These are phyloP conservation scores for Fusarium anguioides DNA, from an alignment of 2,329 filamentous ascomycete genomes.

Conservation along the genomic window DNA sequence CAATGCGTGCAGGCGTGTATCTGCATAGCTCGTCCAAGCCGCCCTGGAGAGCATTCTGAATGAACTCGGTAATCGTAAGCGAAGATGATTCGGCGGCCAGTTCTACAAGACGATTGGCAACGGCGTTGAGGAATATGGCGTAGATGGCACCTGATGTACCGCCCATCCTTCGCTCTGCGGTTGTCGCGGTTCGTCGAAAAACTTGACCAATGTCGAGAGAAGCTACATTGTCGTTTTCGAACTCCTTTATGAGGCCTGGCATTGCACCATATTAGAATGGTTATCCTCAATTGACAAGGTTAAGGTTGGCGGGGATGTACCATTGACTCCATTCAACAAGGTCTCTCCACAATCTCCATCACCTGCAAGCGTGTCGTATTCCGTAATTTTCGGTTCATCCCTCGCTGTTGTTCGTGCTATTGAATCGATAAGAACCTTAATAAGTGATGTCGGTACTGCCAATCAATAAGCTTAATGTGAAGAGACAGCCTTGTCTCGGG, in stretches of 20 bases:
- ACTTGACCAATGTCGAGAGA: slow-evolving; percentile 39
- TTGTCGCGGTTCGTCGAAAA: slow-evolving; percentile 37
- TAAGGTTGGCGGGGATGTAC: slow-evolving; percentile 11
- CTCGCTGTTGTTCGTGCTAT: slow-evolving; percentile 52
- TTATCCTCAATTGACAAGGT: background rate
- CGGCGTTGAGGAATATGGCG: slow-evolving; percentile 80
- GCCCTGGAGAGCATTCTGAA: slow-evolving; percentile 29
- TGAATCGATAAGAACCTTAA: slow-evolving; percentile 36
- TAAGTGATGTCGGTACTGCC: slow-evolving; percentile 30
- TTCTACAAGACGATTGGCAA: slow-evolving; percentile 57
- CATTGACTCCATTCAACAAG: slow-evolving; percentile 42
- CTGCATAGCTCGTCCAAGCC: slow-evolving; percentile 40
- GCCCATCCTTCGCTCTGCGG: slow-evolving; percentile 73
- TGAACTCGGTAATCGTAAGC: slow-evolving; percentile 1
- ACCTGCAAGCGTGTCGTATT: slow-evolving; percentile 49
- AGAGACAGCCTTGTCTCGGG: rapidly evolving
- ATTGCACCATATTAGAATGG: background rate
- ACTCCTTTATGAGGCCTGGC: slow-evolving; percentile 41
- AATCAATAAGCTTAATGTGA: background rate
- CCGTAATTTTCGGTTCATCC: slow-evolving; percentile 48
- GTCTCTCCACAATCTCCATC: slow-evolving; percentile 52
- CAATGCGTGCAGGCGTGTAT: slow-evolving; percentile 78
- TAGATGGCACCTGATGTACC: slow-evolving; percentile 82
- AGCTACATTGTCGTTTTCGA: slow-evolving; percentile 25
- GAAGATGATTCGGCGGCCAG: background rate